A percentile compares a stretch with the other conserved stretches of the same genome.
Conservation (phyloP, 2,329 filamentous ascomycete genomes). For the Huntiella decipiens region DNA sequence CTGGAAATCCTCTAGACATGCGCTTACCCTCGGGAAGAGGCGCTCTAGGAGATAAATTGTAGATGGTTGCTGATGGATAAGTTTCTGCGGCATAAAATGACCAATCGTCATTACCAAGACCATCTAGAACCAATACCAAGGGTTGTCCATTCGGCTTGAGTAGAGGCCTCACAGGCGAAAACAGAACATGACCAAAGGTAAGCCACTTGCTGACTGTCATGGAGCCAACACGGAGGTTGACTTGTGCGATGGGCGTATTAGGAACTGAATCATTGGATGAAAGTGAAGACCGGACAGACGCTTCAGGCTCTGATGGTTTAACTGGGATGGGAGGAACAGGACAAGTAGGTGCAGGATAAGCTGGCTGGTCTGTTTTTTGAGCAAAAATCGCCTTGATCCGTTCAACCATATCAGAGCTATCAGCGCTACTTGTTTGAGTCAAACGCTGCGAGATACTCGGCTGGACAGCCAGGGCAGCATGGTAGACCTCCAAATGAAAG, state of each 20-base stretch:
- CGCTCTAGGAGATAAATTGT: slow-evolving; percentile 48
- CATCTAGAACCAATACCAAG: slow-evolving; percentile 55
- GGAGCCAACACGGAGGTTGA: slow-evolving; percentile 60
- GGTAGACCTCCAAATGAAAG: slow-evolving; percentile 35
- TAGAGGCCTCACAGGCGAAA: slow-evolving; percentile 41
- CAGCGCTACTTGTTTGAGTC: slow-evolving; percentile 35
- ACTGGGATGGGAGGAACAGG: background rate
- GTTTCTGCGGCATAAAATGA: slow-evolving; percentile 71
- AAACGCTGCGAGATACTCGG: slow-evolving; percentile 24
- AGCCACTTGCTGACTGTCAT: slow-evolving; percentile 81
- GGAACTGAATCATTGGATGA: slow-evolving; percentile 28
- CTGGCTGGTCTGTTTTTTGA: slow-evolving; percentile 15
- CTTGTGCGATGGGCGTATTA: slow-evolving; percentile 45
- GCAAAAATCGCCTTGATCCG: slow-evolving; percentile 30
- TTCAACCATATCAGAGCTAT: slow-evolving; percentile 35
- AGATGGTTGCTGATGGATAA: slow-evolving; percentile 55
- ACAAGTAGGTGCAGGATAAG: background rate
- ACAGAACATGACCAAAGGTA: slow-evolving; percentile 65
- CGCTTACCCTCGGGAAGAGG: slow-evolving; percentile 28
- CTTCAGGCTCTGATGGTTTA: background rate
- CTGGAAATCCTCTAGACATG: slow-evolving; percentile 27
- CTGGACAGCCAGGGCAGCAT: slow-evolving; percentile 20
- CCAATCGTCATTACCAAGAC: slow-evolving; percentile 75
- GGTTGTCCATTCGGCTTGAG: too few species aligned
- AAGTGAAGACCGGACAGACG: slow-evolving; percentile 13